Percentiles rank a stretch among this genome's conserved stretches.
phyloP scores from a whole-genome alignment of 2,329 filamentous ascomycete genomes.

The Colletotrichum orchidophilum region DNA sequence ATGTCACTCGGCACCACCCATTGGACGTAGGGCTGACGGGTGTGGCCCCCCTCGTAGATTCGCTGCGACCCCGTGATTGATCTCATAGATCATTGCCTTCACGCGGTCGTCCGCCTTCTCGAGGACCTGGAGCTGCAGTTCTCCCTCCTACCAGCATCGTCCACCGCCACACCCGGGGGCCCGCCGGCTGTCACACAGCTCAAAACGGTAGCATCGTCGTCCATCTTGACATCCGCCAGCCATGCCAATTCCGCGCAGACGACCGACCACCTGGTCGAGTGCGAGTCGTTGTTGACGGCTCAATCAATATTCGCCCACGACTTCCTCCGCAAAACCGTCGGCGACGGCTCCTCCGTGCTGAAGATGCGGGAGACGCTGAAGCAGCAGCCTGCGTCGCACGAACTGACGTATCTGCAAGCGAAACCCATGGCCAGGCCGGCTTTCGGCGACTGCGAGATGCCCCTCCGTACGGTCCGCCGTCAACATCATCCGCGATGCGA shows the following conservation, averaged over 20 bases:
- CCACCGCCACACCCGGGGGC: not conserved
- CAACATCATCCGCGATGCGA: conserved; percentile 25
- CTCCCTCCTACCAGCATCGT: conserved; percentile 25
- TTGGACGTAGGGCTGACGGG: conserved; percentile 38
- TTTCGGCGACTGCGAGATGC: conserved; percentile 29
- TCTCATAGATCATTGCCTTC: conserved; percentile 46
- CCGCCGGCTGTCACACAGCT: not conserved
- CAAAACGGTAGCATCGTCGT: not conserved
- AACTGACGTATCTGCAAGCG: conserved; percentile 40
- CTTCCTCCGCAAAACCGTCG: conserved; percentile 50
- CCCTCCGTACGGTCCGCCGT: conserved; percentile 33
- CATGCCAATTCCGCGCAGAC: conserved; percentile 34
- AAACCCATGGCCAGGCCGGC: conserved; percentile 2
- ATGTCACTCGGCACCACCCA: conserved; percentile 39
- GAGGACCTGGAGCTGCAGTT: conserved; percentile 44
- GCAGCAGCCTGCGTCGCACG: conserved; percentile 38
- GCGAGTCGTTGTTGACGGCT: conserved; percentile 55
- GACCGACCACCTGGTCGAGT: conserved; percentile 49
- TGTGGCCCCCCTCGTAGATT: not conserved
- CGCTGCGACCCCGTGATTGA: conserved; percentile 44
- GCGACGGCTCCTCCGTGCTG: conserved; percentile 40
- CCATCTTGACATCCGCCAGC: conserved; percentile 31
- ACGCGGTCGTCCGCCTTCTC: conserved; percentile 45
- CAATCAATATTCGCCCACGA: conserved; percentile 58
- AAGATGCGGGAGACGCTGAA: conserved; percentile 47